These are phyloP conservation scores for Naganishia cerealis DNA, from an alignment of 1,284 basidiomycete species.

Conservation along the genomic window DNA sequence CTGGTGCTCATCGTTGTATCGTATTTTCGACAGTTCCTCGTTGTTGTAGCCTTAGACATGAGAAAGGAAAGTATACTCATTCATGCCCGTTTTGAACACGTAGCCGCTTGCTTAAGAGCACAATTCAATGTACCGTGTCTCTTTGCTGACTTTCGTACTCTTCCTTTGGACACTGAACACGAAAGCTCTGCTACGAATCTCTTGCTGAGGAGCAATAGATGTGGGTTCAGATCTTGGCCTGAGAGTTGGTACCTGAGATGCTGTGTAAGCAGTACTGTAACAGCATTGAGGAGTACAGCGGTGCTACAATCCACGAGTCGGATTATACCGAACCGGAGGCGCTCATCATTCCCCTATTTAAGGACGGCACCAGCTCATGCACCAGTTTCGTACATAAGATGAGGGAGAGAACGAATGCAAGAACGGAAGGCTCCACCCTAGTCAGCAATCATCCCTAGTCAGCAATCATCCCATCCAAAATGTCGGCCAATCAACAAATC, in stretches of 20 bases:
- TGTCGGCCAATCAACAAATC: conserved; percentile 28
- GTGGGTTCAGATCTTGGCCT: not conserved
- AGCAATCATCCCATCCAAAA: not conserved
- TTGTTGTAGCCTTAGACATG: not conserved
- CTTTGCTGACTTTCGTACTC: no score
- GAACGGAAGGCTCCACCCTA: not conserved
- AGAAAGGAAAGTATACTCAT: not conserved
- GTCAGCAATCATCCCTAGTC: not conserved
- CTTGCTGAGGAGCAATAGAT: not conserved
- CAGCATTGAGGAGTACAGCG: not conserved
- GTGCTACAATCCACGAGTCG: not conserved
- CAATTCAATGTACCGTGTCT: no score
- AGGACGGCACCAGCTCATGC: not conserved
- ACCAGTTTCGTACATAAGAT: not conserved
- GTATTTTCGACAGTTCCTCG: not conserved
- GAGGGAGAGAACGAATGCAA: not conserved
- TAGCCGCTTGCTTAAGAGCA: no score
- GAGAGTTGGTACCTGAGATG: not conserved
- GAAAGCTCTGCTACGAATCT: not conserved
- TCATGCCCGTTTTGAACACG: no score
- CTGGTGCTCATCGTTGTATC: conserved; percentile 3
- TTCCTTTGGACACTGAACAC: no score
- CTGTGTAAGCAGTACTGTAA: not conserved
- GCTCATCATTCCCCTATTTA: no score
- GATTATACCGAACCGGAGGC: not conserved